phyloP scores from a whole-genome alignment of 2,329 filamentous ascomycete genomes.

The Alternaria brassicicola region DNA sequence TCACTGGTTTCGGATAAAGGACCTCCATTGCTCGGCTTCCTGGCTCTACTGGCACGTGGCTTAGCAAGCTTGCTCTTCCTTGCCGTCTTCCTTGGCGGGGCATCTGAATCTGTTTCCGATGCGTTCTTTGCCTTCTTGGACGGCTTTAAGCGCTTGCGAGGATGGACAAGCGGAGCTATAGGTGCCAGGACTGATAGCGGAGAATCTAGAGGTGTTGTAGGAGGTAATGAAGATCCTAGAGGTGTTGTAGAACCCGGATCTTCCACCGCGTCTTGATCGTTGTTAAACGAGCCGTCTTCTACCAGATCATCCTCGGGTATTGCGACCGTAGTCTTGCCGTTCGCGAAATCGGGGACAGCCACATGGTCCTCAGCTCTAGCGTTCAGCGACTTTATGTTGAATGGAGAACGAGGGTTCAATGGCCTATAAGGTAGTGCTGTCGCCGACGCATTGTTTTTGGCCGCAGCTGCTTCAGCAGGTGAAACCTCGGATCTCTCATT shows the following conservation, averaged over 20 bases:
- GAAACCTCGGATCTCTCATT: neutral
- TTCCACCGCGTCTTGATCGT: neutral
- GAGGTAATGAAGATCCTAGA: neutral
- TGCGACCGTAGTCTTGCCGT: neutral
- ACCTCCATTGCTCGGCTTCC: neutral
- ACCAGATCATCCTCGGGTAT: neutral
- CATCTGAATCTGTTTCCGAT: constrained; percentile 11
- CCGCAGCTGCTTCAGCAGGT: neutral
- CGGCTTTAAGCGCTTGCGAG: neutral
- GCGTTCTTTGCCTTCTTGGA: neutral
- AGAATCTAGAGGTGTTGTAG: neutral
- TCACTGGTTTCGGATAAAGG: no score
- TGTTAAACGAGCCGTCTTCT: neutral
- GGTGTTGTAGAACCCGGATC: neutral
- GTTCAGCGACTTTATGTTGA: neutral
- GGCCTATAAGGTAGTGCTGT: neutral
- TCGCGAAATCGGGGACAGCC: neutral
- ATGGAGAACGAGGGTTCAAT: neutral
- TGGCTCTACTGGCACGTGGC: neutral
- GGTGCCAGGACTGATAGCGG: neutral
- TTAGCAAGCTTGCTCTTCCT: neutral
- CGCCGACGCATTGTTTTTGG: neutral
- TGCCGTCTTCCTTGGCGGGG: constrained; percentile 10
- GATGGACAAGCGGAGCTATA: neutral
- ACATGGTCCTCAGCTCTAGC: neutral